Conservation (phyloP, 352 stramenopile species). For the Peronosclerospora sorghi region DNA sequence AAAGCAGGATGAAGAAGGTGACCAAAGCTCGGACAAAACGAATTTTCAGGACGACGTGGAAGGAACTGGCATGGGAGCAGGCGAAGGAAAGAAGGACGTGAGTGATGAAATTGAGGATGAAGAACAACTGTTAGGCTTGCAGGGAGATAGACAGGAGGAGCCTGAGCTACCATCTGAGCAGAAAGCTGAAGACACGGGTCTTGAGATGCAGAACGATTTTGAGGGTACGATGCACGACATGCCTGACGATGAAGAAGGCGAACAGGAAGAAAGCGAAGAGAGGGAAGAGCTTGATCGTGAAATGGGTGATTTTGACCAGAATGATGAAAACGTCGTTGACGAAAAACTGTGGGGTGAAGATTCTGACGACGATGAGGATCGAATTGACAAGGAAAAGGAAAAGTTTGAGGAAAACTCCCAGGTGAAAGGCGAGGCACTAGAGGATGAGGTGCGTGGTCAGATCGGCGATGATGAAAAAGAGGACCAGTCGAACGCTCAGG, state of each 20-base stretch:
- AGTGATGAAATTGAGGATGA: slow-evolving; percentile 99
- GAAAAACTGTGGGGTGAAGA: slow-evolving; percentile 98
- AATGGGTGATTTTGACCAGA: slow-evolving; percentile 95
- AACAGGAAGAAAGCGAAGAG: slow-evolving; percentile 78
- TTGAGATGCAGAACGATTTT: slow-evolving; percentile 99
- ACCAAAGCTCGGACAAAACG: slow-evolving; percentile 81
- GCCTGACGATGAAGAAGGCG: slow-evolving; percentile 87
- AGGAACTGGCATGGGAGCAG: slow-evolving; percentile 99
- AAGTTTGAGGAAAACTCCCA: slow-evolving; percentile 88
- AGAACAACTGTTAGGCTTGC: slow-evolving; percentile 98
- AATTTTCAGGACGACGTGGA: slow-evolving; percentile 98
- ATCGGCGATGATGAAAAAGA: slow-evolving; percentile 82
- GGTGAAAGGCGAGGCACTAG: slow-evolving; percentile 61
- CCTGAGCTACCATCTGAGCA: slow-evolving; percentile 77
- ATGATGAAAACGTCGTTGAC: slow-evolving; percentile 97
- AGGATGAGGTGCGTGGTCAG: slow-evolving; percentile 85
- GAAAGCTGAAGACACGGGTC: slow-evolving; percentile 90
- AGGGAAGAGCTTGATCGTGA: slow-evolving; percentile 96
- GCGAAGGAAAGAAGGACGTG: slow-evolving; percentile 98
- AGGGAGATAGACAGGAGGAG: slow-evolving; percentile 86
- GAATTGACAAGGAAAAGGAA: slow-evolving; percentile 93
- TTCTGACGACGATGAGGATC: slow-evolving; percentile 86
- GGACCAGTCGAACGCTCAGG: slow-evolving; percentile 41
- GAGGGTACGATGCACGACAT: slow-evolving; percentile 98
- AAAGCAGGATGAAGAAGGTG: slow-evolving; percentile 82